These are phyloP conservation scores for Zymoseptoria passerinii DNA, from an alignment of 2,329 filamentous ascomycete genomes.

Conservation along the genomic window DNA sequence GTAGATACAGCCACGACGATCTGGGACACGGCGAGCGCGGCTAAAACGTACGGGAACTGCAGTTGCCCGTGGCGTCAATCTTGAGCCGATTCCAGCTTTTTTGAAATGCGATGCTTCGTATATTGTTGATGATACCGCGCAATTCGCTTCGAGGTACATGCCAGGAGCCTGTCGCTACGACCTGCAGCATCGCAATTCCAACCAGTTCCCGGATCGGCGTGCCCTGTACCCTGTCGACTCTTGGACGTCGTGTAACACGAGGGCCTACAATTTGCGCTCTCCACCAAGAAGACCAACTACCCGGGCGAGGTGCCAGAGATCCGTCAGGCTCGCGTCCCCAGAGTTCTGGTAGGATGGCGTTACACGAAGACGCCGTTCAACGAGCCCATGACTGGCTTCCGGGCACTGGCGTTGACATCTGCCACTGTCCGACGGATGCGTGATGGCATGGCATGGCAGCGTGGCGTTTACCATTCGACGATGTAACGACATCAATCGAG, in stretches of 20 bases:
- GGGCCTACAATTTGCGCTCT: background rate
- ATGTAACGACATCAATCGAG: slow-evolving; percentile 6
- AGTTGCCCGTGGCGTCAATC: background rate
- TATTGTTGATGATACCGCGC: background rate
- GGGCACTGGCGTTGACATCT: slow-evolving; percentile 15
- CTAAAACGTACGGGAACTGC: background rate
- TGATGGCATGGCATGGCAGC: slow-evolving; percentile 1
- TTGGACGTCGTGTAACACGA: slow-evolving; percentile 6
- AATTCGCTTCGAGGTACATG: background rate
- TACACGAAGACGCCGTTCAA: slow-evolving; percentile 2
- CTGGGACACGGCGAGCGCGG: background rate
- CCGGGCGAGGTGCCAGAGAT: slow-evolving; percentile 9
- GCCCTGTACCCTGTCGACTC: background rate
- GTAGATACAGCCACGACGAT: background rate
- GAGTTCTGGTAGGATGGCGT: background rate
- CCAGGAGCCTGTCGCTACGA: background rate
- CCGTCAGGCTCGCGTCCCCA: background rate
- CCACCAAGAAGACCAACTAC: slow-evolving; percentile 11
- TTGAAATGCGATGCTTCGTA: background rate
- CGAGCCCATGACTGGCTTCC: slow-evolving; percentile 3
- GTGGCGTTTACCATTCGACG: slow-evolving; percentile 1
- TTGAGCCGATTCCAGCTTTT: background rate
- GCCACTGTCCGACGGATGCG: slow-evolving; percentile 14
- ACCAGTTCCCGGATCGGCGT: background rate
- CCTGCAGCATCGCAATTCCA: background rate